phyloP scores from a whole-genome alignment of 257 asterid genomes.

The Prunella vulgaris region DNA sequence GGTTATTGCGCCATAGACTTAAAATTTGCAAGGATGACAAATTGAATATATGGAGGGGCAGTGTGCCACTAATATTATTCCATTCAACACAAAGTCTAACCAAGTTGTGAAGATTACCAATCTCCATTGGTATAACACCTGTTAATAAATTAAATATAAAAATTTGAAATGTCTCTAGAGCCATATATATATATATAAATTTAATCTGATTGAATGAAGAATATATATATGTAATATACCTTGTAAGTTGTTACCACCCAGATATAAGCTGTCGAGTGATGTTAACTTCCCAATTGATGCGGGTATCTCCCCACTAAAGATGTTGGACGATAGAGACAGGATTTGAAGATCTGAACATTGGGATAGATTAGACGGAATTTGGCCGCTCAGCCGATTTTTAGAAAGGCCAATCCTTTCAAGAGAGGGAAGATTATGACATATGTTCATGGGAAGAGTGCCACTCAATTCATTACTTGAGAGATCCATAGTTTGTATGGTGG shows the following conservation, averaged over 20 bases:
- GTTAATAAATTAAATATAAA: neutral
- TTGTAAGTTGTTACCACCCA: neutral
- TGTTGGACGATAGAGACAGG: neutral
- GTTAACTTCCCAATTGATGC: conserved; percentile 1
- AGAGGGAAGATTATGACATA: conserved; percentile 9
- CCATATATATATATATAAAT: no score
- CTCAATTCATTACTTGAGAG: neutral
- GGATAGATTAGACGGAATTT: conserved; percentile 13
- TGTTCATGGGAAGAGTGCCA: conserved; percentile 13
- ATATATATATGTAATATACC: no score
- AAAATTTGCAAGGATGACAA: conserved; percentile 18
- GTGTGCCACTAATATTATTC: neutral
- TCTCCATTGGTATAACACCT: conserved; percentile 18
- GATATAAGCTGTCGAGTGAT: neutral
- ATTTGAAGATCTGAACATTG: neutral
- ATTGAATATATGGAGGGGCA: conserved; percentile 9
- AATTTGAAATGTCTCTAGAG: no score
- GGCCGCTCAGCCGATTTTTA: neutral
- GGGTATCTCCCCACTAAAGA: conserved; percentile 16
- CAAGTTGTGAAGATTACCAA: conserved; percentile 13
- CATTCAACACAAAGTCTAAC: neutral
- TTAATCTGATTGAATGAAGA: no score
- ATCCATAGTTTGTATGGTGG: neutral
- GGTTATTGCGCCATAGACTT: neutral
- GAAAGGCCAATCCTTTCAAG: conserved; percentile 9